Conservation (phyloP, 2,329 filamentous ascomycete species). For the Fusarium keratoplasticum region DNA sequence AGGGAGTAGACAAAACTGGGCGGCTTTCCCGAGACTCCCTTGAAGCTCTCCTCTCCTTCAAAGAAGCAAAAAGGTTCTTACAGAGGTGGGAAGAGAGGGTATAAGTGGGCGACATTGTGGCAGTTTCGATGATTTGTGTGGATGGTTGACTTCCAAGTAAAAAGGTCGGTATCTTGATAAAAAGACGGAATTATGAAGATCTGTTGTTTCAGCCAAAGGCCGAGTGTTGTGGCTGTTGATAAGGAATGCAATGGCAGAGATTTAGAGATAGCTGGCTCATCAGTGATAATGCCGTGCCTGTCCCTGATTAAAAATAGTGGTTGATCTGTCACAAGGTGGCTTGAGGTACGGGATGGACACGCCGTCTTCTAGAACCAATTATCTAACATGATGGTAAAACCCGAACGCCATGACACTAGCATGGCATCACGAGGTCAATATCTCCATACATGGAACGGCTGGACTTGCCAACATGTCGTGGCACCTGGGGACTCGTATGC, state of each 20-base stretch:
- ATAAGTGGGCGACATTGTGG: constrained; percentile 12
- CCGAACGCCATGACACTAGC: not conserved
- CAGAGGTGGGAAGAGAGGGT: constrained; percentile 11
- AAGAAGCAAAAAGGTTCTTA: constrained; percentile 6
- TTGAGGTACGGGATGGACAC: not conserved
- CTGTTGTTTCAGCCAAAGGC: not conserved
- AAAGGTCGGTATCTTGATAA: too few relatives aligned
- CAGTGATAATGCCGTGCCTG: not conserved
- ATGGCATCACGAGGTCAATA: constrained; percentile 1
- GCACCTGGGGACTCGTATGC: not conserved
- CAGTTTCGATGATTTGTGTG: not conserved
- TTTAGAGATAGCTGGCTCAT: not conserved
- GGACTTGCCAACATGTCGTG: not conserved
- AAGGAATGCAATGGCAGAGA: not conserved
- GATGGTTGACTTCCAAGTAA: not conserved
- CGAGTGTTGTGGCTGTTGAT: not conserved
- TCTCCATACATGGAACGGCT: not conserved
- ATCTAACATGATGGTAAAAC: not conserved
- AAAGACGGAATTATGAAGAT: not conserved
- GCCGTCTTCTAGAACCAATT: constrained; percentile 1
- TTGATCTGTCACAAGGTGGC: not conserved
- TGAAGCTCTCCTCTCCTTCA: constrained; percentile 1
- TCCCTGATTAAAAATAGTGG: not conserved
- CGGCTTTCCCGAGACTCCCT: not conserved
- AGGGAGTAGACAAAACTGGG: not conserved